These are phyloP conservation scores for Rachicladosporium sp. DNA, from an alignment of 2,329 filamentous ascomycete species.

Conservation along the genomic window DNA sequence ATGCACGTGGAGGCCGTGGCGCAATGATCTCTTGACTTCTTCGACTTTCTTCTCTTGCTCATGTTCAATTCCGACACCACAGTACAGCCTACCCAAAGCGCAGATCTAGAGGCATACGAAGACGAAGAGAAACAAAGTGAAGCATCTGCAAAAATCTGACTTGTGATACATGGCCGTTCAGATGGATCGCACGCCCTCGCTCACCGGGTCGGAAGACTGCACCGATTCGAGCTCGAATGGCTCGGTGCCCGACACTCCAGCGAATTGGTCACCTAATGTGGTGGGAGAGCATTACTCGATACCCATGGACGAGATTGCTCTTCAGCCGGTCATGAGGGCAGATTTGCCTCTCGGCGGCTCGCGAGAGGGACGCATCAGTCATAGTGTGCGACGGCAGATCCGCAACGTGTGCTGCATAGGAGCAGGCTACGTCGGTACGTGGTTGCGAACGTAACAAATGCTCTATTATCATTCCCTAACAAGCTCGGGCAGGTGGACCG, in stretches of 20 bases:
- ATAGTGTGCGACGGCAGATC: constrained; percentile 10
- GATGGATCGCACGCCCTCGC: constrained; percentile 8
- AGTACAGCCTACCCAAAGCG: too few relatives aligned
- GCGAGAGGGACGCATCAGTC: constrained; percentile 9
- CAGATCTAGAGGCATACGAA: too few relatives aligned
- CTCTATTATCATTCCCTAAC: neutral
- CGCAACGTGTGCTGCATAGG: constrained; percentile 56
- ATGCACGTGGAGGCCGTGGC: too few relatives aligned
- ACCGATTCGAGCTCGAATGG: constrained; percentile 4
- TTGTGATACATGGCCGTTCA: constrained; percentile 1
- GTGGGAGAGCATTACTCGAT: constrained; percentile 7
- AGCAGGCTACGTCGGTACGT: constrained; percentile 53
- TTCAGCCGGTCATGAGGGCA: constrained; percentile 6
- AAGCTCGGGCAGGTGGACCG: constrained; percentile 38
- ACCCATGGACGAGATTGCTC: constrained; percentile 8
- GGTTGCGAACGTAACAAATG: neutral
- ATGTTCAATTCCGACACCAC: too few relatives aligned
- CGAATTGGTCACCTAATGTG: constrained; percentile 8
- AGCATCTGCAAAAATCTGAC: too few relatives aligned
- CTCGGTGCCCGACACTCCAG: constrained; percentile 6
- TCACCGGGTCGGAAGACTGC: constrained; percentile 8
- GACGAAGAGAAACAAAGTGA: too few relatives aligned
- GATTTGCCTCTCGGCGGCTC: constrained; percentile 6
- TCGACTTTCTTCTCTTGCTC: too few relatives aligned
- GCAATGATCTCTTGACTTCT: too few relatives aligned